A percentile compares a stretch with the other conserved stretches of the same genome.
Conservation (phyloP, 495 filamentous ascomycete species). For the Penicillium lagena region DNA sequence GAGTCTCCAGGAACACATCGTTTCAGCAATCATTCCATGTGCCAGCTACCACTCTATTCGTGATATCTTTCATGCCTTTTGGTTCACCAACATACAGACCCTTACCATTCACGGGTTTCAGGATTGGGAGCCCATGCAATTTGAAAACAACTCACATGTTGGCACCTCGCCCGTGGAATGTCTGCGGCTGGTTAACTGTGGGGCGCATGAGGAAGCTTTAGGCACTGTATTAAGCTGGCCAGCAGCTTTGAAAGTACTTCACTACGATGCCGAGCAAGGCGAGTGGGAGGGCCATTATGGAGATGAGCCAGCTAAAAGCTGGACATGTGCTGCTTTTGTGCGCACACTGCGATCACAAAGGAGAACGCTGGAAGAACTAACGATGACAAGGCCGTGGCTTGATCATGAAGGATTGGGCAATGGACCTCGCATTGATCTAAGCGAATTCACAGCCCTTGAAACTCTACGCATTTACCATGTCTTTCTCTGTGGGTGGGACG, state of each 20-base stretch:
- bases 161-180: slow-evolving; percentile 10
- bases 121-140: slow-evolving; percentile 5
- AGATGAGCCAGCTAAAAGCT: slow-evolving; percentile 1
- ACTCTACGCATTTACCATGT: slow-evolving; percentile 10
- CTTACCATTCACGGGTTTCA: slow-evolving; percentile 3
- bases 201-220: slow-evolving; percentile 11
- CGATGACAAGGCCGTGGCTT: slow-evolving; percentile 6
- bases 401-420: slow-evolving; percentile 10
- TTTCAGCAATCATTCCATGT: slow-evolving; percentile 1
- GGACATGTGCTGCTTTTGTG: slow-evolving; percentile 16
- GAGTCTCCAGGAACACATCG: neutral
- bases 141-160: slow-evolving; percentile 9
- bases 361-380: slow-evolving; percentile 8
- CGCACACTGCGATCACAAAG: slow-evolving; percentile 9
- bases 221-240: slow-evolving; percentile 11
- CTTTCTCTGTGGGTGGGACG: slow-evolving; percentile 9
- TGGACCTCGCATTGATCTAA: slow-evolving; percentile 10
- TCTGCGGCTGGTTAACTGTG: slow-evolving; percentile 10
- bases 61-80: neutral
- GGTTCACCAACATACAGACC: neutral
- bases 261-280: slow-evolving; percentile 11
- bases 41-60: neutral
- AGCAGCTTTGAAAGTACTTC: slow-evolving; percentile 7
- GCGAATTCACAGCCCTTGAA: slow-evolving; percentile 8
- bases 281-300: slow-evolving; percentile 8